Evolutionary conservation across 2,329 filamentous ascomycete species (phyloP), one percentile per base, ranked within the genome.

Genomic region (Neofusicoccum parvum): DNA sequence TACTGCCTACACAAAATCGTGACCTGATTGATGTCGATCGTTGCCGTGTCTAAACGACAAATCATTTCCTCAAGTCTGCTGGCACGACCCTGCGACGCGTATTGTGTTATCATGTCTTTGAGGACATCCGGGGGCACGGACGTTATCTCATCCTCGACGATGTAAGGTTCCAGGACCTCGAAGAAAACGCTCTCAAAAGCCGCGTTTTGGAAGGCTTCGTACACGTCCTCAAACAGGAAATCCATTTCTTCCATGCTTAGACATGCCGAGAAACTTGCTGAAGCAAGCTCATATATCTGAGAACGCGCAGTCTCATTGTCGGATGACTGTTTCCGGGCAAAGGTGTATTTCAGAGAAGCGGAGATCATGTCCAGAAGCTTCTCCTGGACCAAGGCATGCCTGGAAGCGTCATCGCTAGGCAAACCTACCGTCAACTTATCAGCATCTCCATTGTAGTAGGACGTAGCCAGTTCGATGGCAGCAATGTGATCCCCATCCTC

Each of bases 401-500:
- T 86, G 51, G 91, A 76, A 3, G 76, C 77, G 65, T 92, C 85
- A 73, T 97, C 92, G 74, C 97, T 94, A 0, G 96, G 94, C 10
- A 99, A 81, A 0, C 95, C 95, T 64, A 99, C 92, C 0, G 95
- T 98, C 59, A 98, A 85, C 76, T 95, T 97, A 76, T 97, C 92
- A n/a, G 92, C 88, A 72, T 93, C 89, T 27, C 95, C 95, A 7
- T 88, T 90, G 75, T 96, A 98, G 78, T 98, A 99, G 0, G 90
- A 91, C 0, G 93, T 96, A 10, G 94, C 96, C 66, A 99, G 84
- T 69, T 90, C 87, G 67, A 99, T 97, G 1, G 95, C 94, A 12
- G 88, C 91, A 69, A 99, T 91, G 73, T 96, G 97, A 77, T 98
- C 93, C n/a, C 95, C 95, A 65, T 93, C 88, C 75, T 98, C 94